Percentiles rank a stretch among this genome's conserved stretches.
Evolutionary conservation across 2,329 filamentous ascomycete species (phyloP).

Genomic region (Calonectria hawksworthii): DNA sequence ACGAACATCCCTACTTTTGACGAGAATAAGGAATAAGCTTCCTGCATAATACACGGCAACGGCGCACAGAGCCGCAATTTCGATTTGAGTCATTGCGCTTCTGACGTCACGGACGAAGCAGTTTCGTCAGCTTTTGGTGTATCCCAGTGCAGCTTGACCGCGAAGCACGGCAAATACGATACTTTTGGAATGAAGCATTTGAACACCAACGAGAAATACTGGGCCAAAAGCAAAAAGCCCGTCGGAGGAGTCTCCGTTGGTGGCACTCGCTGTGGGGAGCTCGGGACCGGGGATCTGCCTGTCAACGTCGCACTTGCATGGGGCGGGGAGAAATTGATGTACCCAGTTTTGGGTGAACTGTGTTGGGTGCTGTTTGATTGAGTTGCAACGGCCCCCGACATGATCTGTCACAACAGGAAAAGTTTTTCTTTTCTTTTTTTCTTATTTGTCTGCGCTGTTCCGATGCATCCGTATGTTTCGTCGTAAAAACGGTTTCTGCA

Average conservation of each 20-base stretch:
- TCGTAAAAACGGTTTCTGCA: background rate
- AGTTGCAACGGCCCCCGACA: background rate
- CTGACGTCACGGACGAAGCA: background rate
- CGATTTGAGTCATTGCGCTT: no score
- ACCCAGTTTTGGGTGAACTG: background rate
- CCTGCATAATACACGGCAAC: background rate
- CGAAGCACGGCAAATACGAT: no score
- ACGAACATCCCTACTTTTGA: background rate
- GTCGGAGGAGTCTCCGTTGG: no score
- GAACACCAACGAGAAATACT: background rate
- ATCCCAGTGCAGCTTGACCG: background rate
- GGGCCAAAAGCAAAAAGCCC: background rate
- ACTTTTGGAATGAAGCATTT: background rate
- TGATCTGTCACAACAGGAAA: background rate
- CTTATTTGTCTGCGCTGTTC: background rate
- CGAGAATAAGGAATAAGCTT: background rate
- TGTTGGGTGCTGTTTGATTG: background rate
- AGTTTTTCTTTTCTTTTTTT: background rate
- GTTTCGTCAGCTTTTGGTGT: background rate
- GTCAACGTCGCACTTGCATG: slow-evolving; percentile 1
- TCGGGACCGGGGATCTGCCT: background rate
- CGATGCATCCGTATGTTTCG: slow-evolving; percentile 6
- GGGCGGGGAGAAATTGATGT: slow-evolving; percentile 5
- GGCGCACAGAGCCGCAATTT: background rate
- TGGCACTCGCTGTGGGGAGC: background rate